These are phyloP conservation scores for Wickerhamiella cacticola DNA, from an alignment of 805 yeast genomes.

Conservation along the genomic window DNA sequence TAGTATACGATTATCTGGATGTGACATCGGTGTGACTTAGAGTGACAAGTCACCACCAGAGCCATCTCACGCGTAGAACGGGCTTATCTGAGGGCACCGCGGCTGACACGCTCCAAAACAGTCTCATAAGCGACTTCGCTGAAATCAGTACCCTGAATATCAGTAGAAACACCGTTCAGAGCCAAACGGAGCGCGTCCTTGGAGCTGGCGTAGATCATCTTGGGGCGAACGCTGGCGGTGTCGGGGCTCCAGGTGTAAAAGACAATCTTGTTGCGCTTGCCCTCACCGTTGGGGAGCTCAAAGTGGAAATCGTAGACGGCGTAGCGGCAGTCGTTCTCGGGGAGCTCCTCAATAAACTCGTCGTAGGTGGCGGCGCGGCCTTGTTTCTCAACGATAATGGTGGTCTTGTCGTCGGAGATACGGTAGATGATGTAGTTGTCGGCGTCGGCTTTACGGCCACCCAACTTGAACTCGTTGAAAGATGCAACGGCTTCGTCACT, in stretches of 20 bases:
- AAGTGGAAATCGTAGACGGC: conserved; percentile 96
- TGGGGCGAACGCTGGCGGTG: conserved; percentile 80
- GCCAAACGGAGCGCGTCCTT: conserved; percentile 97
- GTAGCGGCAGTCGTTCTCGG: conserved; percentile 92
- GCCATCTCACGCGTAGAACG: too few species aligned
- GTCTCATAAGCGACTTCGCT: conserved; percentile 93
- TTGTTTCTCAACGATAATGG: conserved; percentile 79
- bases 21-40: too few species aligned
- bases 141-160: conserved; percentile 95
- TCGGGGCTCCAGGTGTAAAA: conserved; percentile 95
- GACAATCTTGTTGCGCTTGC: conserved; percentile 70
- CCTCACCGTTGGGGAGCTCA: conserved; percentile 80
- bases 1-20: too few species aligned
- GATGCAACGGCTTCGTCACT: conserved; percentile 86
- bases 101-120: conserved; percentile 78
- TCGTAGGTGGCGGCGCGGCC: conserved; percentile 71
- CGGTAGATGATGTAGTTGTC: conserved; percentile 70
- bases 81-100: conserved; percentile 40
- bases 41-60: too few species aligned
- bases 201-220: conserved; percentile 98
- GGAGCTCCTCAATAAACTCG: conserved; percentile 71
- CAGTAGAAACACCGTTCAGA: conserved; percentile 85
- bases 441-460: conserved; percentile 46
- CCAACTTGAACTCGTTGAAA: conserved; percentile 91
- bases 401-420: conserved; percentile 75